phyloP scores from a whole-genome alignment of 768 basidiomycete genomes.

The Leccinum incarnatum region DNA sequence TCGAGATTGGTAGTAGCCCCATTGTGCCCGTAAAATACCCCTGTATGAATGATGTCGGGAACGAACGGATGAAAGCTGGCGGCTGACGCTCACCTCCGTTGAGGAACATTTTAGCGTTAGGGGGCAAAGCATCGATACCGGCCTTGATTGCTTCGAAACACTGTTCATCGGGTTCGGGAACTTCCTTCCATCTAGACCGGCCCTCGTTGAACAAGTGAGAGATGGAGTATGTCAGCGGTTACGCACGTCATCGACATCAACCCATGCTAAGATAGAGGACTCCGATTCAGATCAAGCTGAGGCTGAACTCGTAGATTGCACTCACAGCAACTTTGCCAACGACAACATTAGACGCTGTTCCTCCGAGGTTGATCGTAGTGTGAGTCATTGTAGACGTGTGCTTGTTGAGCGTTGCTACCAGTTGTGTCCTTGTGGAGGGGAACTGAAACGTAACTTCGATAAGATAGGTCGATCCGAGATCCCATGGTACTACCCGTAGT shows the following conservation, averaged over 20 bases:
- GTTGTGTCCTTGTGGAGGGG: neutral
- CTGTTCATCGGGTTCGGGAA: constrained; percentile 1
- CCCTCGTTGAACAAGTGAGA: neutral
- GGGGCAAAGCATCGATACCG: constrained; percentile 42
- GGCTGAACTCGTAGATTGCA: neutral
- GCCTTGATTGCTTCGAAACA: constrained; percentile 48
- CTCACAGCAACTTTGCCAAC: constrained; percentile 39
- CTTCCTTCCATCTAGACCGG: neutral
- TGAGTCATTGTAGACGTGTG: constrained; percentile 24
- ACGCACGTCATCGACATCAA: constrained; percentile 57
- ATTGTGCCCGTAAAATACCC: constrained; percentile 56
- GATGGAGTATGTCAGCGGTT: no score
- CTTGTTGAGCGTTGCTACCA: neutral
- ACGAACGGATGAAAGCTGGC: constrained; percentile 19
- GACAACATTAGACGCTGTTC: constrained; percentile 33
- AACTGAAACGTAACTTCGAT: neutral
- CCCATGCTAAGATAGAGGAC: constrained; percentile 37
- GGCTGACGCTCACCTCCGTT: constrained; percentile 41
- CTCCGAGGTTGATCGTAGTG: constrained; percentile 36
- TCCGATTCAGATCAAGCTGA: neutral
- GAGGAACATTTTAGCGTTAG: constrained; percentile 46
- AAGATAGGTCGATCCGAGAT: no score
- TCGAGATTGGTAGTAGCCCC: constrained; percentile 42
- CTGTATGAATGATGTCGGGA: constrained; percentile 39
- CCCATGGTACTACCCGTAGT: neutral